Conservation (phyloP, 2,329 filamentous ascomycete species). For the Talaromyces sp. region DNA sequence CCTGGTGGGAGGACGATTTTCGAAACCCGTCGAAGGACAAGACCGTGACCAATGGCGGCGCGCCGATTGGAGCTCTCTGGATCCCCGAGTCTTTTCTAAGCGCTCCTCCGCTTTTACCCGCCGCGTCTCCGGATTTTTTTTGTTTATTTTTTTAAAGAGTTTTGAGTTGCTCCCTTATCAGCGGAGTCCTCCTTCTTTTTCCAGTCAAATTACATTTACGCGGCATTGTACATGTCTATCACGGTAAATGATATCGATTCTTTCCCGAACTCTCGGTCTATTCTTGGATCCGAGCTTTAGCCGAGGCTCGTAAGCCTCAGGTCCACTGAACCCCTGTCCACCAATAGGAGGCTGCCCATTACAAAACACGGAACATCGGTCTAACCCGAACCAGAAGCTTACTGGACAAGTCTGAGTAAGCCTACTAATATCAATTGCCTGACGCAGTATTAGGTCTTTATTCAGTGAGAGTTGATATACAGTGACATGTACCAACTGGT, state of each 20-base stretch:
- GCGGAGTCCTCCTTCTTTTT: too few relatives aligned
- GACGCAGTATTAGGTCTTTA: too few relatives aligned
- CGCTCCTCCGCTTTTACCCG: background rate
- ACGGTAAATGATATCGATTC: background rate
- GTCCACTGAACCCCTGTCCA: background rate
- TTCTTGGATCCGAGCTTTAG: background rate
- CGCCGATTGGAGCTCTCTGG: background rate
- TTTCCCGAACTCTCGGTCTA: background rate
- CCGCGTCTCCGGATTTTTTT: background rate
- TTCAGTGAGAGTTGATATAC: background rate
- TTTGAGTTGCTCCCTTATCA: too few relatives aligned
- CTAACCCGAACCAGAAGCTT: background rate
- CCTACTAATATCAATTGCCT: too few relatives aligned
- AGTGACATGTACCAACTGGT: background rate
- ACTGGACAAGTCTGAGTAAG: background rate
- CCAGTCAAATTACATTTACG: too few relatives aligned
- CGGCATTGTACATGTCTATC: background rate
- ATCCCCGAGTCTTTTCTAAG: background rate
- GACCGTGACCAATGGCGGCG: background rate
- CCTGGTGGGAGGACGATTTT: background rate
- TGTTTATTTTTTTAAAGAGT: background rate
- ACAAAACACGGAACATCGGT: background rate
- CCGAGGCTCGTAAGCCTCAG: background rate
- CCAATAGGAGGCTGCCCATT: background rate
- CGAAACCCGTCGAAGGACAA: background rate